A percentile compares a stretch with the other conserved stretches of the same genome.
These are phyloP conservation scores for Talaromyces sp. DNA, from an alignment of 2,329 filamentous ascomycete genomes.

Conservation along the genomic window DNA sequence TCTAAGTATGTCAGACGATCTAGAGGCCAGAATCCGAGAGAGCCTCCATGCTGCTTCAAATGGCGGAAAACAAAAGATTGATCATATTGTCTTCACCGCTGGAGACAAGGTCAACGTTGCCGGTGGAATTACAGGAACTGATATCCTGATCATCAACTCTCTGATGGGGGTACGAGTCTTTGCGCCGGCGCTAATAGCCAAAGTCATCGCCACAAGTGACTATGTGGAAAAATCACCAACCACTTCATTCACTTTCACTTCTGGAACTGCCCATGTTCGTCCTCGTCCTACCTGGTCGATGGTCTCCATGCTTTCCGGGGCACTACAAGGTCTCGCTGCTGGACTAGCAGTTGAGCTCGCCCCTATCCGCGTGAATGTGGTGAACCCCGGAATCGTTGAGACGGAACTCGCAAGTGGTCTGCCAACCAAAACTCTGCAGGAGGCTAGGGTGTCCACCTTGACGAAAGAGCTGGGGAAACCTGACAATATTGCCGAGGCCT, in stretches of 20 bases:
- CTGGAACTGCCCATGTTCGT: conserved; percentile 44
- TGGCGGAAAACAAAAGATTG: conserved; percentile 29
- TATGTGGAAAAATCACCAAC: conserved; percentile 43
- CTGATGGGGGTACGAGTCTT: conserved; percentile 33
- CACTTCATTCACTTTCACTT: conserved; percentile 55
- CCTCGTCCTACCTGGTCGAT: conserved; percentile 32
- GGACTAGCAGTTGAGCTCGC: conserved; percentile 59
- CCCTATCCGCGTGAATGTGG: conserved; percentile 61
- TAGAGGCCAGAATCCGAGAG: conserved; percentile 13
- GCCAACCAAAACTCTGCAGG: not conserved
- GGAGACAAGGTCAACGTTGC: conserved; percentile 45
- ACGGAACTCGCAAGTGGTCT: conserved; percentile 39
- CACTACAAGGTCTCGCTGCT: conserved; percentile 25
- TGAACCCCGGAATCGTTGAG: conserved; percentile 54
- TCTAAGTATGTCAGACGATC: not conserved
- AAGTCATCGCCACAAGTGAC: conserved; percentile 38
- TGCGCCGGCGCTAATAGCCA: conserved; percentile 49
- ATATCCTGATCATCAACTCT: conserved; percentile 20
- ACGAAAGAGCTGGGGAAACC: conserved; percentile 37
- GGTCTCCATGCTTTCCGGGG: conserved; percentile 26
- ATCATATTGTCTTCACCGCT: conserved; percentile 59
- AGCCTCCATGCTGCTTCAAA: conserved; percentile 5
- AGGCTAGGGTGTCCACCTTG: conserved; percentile 22
- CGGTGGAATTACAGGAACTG: conserved; percentile 29
- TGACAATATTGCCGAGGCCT: conserved; percentile 48